phyloP scores from a whole-genome alignment of 2,329 filamentous ascomycete species.

The Ophiostoma sp. region DNA sequence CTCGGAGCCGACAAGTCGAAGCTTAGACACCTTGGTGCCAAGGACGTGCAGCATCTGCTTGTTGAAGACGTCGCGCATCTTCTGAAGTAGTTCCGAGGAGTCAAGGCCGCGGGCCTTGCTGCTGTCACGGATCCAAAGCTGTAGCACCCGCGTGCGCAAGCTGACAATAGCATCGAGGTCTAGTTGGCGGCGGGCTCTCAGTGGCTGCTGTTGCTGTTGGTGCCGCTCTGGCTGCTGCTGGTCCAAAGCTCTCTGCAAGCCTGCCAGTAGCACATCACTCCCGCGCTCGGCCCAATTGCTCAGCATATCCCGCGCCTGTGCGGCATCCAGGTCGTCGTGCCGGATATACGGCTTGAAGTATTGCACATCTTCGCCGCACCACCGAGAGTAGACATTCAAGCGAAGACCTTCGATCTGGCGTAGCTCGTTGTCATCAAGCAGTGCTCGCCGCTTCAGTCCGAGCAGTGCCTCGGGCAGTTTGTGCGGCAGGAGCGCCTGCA shows the following conservation, averaged over 20 bases:
- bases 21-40: conserved; percentile 55
- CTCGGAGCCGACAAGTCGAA: conserved; percentile 60
- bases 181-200: conserved; percentile 31
- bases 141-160: conserved; percentile 63
- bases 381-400: conserved; percentile 69
- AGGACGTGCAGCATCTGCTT: conserved; percentile 59
- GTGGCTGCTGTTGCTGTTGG: not conserved
- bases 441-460: conserved; percentile 60
- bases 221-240: conserved; percentile 26
- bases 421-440: conserved; percentile 67
- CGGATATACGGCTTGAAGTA: conserved; percentile 84
- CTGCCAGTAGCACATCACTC: conserved; percentile 54
- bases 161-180: conserved; percentile 66
- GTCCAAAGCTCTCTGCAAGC: conserved; percentile 55
- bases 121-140: conserved; percentile 68
- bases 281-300: conserved; percentile 59
- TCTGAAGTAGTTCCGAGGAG: conserved; percentile 61
- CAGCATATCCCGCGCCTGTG: conserved; percentile 56
- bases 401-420: conserved; percentile 62
- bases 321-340: conserved; percentile 65
- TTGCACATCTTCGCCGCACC: conserved; percentile 76
- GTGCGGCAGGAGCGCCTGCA: conserved; percentile 68
- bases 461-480: conserved; percentile 64
- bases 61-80: conserved; percentile 64
- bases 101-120: conserved; percentile 61